phyloP scores from a whole-genome alignment of 495 filamentous ascomycete genomes.

The Astrothelium macrocarpum region DNA sequence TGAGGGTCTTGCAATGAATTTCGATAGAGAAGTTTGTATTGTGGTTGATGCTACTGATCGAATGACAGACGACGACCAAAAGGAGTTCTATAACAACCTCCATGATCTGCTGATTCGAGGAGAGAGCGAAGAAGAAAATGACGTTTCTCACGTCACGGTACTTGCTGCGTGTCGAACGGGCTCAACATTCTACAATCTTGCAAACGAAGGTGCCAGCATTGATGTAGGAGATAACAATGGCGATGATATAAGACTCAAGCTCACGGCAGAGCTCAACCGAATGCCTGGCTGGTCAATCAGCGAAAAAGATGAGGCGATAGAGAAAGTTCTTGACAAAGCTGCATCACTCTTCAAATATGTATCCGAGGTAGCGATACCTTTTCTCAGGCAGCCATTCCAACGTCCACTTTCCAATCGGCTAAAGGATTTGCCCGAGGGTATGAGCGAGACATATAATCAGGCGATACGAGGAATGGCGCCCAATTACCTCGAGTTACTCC shows the following conservation, averaged over 20 bases:
- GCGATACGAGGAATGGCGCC: slow-evolving; percentile 7
- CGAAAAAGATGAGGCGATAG: slow-evolving; percentile 4
- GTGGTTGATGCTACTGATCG: neutral
- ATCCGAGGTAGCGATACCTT: slow-evolving; percentile 5
- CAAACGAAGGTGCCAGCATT: neutral
- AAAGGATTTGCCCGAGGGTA: slow-evolving; percentile 1
- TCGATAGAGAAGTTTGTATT: neutral
- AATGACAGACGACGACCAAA: slow-evolving; percentile 1
- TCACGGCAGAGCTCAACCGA: neutral
- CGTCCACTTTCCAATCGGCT: slow-evolving; percentile 9
- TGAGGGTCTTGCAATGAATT: neutral
- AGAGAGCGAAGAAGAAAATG: neutral
- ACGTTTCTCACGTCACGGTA: neutral
- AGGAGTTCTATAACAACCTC: neutral
- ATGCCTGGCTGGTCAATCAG: neutral
- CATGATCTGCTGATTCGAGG: neutral
- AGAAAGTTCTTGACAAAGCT: slow-evolving; percentile 7
- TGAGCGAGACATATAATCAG: slow-evolving; percentile 9
- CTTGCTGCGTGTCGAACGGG: neutral
- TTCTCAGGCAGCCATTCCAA: slow-evolving; percentile 8
- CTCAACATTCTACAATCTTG: neutral
- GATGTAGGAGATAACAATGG: neutral
- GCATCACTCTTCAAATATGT: slow-evolving; percentile 9
- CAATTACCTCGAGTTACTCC: slow-evolving; percentile 10
- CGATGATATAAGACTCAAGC: neutral